Conservation (phyloP, 1,284 basidiomycete species). For the Nidula niveotomentosa region DNA sequence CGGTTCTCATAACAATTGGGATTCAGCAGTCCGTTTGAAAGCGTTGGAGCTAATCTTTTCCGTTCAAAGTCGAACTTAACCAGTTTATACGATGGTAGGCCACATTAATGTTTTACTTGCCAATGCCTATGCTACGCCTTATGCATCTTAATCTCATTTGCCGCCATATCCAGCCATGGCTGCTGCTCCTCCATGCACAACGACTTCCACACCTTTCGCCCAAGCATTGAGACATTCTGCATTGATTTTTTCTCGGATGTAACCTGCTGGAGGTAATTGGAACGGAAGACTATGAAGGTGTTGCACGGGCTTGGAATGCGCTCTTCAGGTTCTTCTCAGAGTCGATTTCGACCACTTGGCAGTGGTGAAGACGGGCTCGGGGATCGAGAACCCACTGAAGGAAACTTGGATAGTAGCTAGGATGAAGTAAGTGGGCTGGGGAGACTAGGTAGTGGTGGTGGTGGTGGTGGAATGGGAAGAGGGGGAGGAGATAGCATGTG, state of each 20-base stretch:
- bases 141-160: conserved; percentile 48
- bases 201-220: conserved; percentile 51
- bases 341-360: conserved; percentile 30
- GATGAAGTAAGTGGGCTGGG: conserved; percentile 14
- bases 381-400: too few relatives aligned
- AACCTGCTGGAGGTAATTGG: conserved; percentile 49
- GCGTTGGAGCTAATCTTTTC: too few relatives aligned
- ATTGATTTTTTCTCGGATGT: conserved; percentile 53
- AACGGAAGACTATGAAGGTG: conserved; percentile 86
- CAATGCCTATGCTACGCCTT: too few relatives aligned
- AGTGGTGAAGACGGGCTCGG: too few relatives aligned
- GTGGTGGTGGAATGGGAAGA: not conserved
- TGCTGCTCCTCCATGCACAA: conserved; percentile 41
- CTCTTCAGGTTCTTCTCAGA: conserved; percentile 39
- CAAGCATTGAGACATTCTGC: conserved; percentile 56
- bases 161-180: conserved; percentile 53
- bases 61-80: too few relatives aligned
- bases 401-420: conserved; percentile 15
- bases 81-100: too few relatives aligned
- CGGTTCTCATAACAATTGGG: too few relatives aligned
- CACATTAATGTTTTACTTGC: too few relatives aligned
- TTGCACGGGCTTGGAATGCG: conserved; percentile 85
- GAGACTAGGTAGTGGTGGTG: not conserved
- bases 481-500: not conserved
- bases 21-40: too few relatives aligned